These are phyloP conservation scores for Claviceps purpurea DNA, from an alignment of 2,329 filamentous ascomycete species.

Conservation along the genomic window DNA sequence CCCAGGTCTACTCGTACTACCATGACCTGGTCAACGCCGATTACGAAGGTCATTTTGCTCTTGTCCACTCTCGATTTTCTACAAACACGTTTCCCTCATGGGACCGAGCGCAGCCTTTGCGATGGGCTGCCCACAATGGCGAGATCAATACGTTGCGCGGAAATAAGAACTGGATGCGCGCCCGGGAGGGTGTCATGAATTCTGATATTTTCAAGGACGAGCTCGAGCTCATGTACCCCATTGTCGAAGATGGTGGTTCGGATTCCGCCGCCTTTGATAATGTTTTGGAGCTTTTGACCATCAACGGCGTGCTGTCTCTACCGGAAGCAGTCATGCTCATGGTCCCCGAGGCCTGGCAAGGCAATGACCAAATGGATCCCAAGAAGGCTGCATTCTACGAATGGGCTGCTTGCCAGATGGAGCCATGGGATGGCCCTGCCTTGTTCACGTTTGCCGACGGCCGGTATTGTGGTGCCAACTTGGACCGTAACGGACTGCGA, in stretches of 20 bases:
- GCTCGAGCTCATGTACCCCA: slow-evolving; percentile 78
- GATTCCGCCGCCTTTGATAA: slow-evolving; percentile 97
- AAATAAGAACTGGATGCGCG: slow-evolving; percentile 99
- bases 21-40: slow-evolving; percentile 94
- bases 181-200: slow-evolving; percentile 86
- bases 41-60: slow-evolving; percentile 91
- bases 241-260: slow-evolving; percentile 91
- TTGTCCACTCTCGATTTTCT: slow-evolving; percentile 94
- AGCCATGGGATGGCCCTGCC: slow-evolving; percentile 94
- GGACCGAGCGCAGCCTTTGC: slow-evolving; percentile 90
- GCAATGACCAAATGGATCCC: slow-evolving; percentile 81
- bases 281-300: slow-evolving; percentile 81
- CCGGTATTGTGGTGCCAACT: slow-evolving; percentile 90
- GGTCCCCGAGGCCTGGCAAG: slow-evolving; percentile 97
- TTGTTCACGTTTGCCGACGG: slow-evolving; percentile 96
- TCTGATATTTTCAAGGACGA: slow-evolving; percentile 88
- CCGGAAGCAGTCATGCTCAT: slow-evolving; percentile 97
- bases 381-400: slow-evolving; percentile 97
- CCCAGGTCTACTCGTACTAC: slow-evolving; percentile 97
- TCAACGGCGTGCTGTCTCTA: slow-evolving; percentile 89
- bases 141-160: slow-evolving; percentile 96
- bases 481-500: slow-evolving; percentile 88
- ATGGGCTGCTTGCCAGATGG: slow-evolving; percentile 98
- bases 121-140: slow-evolving; percentile 97
- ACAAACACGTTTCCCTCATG: slow-evolving; percentile 98